Percentiles rank a stretch among this genome's conserved stretches.
phyloP scores from a whole-genome alignment of 345 rosid genomes.

The Balakata baccata region DNA sequence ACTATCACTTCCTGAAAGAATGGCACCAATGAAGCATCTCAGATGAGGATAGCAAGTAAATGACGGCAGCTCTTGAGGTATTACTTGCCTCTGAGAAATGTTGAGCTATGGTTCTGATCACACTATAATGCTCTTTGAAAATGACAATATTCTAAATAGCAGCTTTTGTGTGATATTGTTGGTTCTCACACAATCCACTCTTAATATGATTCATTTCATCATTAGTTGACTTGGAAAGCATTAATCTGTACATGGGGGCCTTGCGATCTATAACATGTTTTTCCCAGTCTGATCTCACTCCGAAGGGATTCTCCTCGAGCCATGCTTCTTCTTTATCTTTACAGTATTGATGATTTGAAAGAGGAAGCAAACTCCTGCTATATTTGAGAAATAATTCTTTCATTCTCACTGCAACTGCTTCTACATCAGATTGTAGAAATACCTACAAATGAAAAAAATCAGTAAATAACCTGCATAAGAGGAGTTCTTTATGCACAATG shows the following conservation, averaged over 20 bases:
- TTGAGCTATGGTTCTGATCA: neutral
- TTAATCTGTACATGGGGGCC: constrained; percentile 51
- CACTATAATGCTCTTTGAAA: neutral
- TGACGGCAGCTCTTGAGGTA: neutral
- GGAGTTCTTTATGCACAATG: neutral
- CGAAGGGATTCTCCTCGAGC: constrained; percentile 62
- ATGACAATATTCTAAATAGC: constrained; percentile 1
- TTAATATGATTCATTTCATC: neutral
- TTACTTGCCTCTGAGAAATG: constrained; percentile 9
- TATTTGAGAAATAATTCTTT: constrained; percentile 48
- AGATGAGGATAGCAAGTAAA: neutral
- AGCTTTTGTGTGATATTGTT: neutral
- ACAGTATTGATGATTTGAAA: constrained; percentile 21
- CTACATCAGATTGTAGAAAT: constrained; percentile 63
- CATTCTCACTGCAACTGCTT: constrained; percentile 53
- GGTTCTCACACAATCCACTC: neutral
- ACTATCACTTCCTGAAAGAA: neutral
- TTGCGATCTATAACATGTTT: constrained; percentile 48
- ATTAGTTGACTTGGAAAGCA: constrained; percentile 40
- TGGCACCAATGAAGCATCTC: neutral
- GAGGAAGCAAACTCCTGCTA: constrained; percentile 44
- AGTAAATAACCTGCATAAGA: neutral
- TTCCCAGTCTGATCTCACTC: constrained; percentile 68
- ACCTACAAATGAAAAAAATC: constrained; percentile 34
- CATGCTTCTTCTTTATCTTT: constrained; percentile 28